Evolutionary conservation across 2,329 filamentous ascomycete genomes (phyloP), one percentile per base, ranked within the genome.

Genomic region (Sordariomycetes sp.): DNA sequence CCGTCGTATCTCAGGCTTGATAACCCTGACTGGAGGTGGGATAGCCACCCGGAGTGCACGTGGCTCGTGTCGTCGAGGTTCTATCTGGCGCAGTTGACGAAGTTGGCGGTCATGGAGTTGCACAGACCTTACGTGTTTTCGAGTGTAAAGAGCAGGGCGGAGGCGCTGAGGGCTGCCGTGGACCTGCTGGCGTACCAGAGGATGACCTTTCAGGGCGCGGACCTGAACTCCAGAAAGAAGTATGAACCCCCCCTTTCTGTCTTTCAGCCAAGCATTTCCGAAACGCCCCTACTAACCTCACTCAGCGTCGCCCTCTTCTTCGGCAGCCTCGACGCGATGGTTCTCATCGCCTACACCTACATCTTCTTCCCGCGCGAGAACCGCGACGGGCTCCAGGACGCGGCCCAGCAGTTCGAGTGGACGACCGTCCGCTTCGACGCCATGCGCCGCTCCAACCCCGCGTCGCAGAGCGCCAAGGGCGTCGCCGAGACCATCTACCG

Each of bases 41-140:
- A 86, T 60, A 63, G 72, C 18, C 66, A 76, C n/a, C 75, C 78
- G 0, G 75, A 77, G n/a, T 77, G 76, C 60, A 68, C 71, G 58
- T 85, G 82, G 81, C 65, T 86, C 43, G 71, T 71, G 12, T 65
- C 70, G 55, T 70, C 72, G n/a, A 70, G 80, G 46, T 70, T 73
- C 59, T 72, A 74, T 54, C 65, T 79, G 55, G 76, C 78, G 16
- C 79, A 81, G 62, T 65, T 79, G 5, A 68, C 74, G 12, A 71
- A 76, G 0, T 83, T 85, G 64, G 76, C 79, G 59, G 68, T 81
- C 54, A 81, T 86, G 71, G 81, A 80, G 4, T 71, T 86, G 46
- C 83, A 86, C 61, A 74, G 82, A 25, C 81, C 82, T 0, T 86
- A 85, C 64, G 77, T 86, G 22, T 85, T 86, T 62, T 81, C 80